Evolutionary conservation across 2,329 filamentous ascomycete genomes (phyloP), one percentile per base, ranked within the genome.

Genomic region (Trichoderma semiorbis): DNA sequence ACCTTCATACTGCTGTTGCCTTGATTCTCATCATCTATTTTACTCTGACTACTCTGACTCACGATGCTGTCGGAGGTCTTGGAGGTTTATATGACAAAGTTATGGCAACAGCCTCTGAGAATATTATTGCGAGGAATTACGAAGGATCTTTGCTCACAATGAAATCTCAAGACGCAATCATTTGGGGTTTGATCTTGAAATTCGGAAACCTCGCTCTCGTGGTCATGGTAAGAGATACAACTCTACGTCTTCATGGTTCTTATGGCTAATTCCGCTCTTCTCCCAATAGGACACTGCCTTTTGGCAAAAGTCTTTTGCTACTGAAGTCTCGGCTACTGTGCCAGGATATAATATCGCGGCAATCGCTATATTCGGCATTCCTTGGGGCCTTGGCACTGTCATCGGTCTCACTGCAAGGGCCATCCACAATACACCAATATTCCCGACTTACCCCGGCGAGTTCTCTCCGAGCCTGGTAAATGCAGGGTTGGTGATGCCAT

Each of bases 271-370:
- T 32, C 5, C 1, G 5, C n/a, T 60, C 18, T n/a, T 10, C 8
- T 62, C 16, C 21, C 6, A 3, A 6, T 28, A 70, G 68, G 68
- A 70, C 55, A 70, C 68, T 10, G 68, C 68, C 12, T 70, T 70
- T 28, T 70, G 68, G 68, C 68, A 70, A 64, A 70, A 70, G 47
- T 70, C 68, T 24, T 70, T 70, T 47, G 68, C 68, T 43, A 70
- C 68, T 24, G 68, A 70, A 21, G 68, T 70, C 60, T 58, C 47
- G 16, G 68, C 68, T 14, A 70, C 68, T 12, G 68, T 70, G 14
- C 68, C 68, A 30, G 68, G 68, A 43, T 70, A 70, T 26, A 70
- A 70, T 18, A 32, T 70, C 24, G 68, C 68, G 6, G 68, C 68
- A 10, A 14, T 70, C 24, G 68, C 68, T 21, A 70, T 70, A 43